Percentiles rank a stretch among this genome's conserved stretches.
Evolutionary conservation across 1,139 yeast species (phyloP).

Genomic region (Geotrichum siamense): DNA sequence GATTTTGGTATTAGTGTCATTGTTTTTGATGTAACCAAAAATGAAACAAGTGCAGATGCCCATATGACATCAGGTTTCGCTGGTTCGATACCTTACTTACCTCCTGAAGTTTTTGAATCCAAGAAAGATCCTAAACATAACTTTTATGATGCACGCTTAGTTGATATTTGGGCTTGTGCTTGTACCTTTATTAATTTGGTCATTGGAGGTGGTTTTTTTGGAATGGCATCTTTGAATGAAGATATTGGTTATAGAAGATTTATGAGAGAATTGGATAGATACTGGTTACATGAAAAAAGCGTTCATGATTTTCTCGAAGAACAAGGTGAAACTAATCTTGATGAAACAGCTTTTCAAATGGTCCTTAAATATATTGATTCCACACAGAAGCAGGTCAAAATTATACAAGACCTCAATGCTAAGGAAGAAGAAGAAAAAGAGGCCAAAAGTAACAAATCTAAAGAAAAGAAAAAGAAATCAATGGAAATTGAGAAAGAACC

Average conservation of each 20-base stretch:
- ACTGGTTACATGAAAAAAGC: constrained; percentile 57
- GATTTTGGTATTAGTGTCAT: constrained; percentile 43
- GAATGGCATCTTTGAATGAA: constrained; percentile 27
- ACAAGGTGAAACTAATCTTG: constrained; percentile 15
- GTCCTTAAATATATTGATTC: constrained; percentile 8
- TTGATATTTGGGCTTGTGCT: constrained; percentile 89
- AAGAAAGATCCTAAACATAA: constrained; percentile 24
- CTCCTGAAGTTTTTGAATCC: constrained; percentile 64
- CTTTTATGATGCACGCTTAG: constrained; percentile 68
- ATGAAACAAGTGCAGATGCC: constrained; percentile 15
- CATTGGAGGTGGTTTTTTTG: constrained; percentile 33
- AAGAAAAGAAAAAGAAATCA: not conserved
- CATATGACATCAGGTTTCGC: constrained; percentile 23
- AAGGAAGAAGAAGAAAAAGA: constrained; percentile 5
- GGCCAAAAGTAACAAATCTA: not conserved
- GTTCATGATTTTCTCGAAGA: constrained; percentile 9
- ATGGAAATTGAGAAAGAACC: not conserved
- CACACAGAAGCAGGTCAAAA: not conserved
- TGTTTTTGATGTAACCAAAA: constrained; percentile 15
- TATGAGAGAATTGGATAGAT: constrained; percentile 33
- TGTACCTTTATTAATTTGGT: constrained; percentile 83
- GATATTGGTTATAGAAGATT: constrained; percentile 27
- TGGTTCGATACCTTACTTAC: constrained; percentile 82
- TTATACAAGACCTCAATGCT: not conserved
- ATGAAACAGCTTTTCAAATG: constrained; percentile 8